A percentile compares a stretch with the other conserved stretches of the same genome.
phyloP scores from a whole-genome alignment of 768 basidiomycete species.

The Cystobasidium ongulense region DNA sequence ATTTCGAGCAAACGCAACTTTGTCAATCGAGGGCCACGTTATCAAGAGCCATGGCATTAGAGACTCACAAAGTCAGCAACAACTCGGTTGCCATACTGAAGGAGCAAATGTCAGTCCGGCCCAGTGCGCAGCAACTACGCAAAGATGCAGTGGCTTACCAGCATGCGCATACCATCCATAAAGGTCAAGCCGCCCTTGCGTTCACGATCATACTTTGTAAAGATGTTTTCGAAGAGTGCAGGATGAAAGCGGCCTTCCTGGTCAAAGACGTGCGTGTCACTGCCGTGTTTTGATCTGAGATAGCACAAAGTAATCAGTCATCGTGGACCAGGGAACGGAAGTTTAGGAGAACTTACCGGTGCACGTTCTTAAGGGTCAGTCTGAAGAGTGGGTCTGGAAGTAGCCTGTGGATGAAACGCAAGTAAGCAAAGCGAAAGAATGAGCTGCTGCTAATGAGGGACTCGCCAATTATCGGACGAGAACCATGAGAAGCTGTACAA shows the following conservation, averaged over 20 bases:
- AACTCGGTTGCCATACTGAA: constrained; percentile 21
- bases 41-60: no score
- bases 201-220: constrained; percentile 35
- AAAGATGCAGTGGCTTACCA: not conserved
- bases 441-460: not conserved
- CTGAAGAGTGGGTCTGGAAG: constrained; percentile 50
- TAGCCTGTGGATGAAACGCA: constrained; percentile 39
- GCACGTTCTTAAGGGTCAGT: constrained; percentile 46
- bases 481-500: constrained; percentile 28
- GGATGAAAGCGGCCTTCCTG: constrained; percentile 49
- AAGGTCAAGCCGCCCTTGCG: constrained; percentile 24
- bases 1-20: not conserved
- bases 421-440: constrained; percentile 43
- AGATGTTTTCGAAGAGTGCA: constrained; percentile 50
- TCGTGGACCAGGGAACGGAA: no score
- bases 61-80: constrained; percentile 25
- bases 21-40: no score
- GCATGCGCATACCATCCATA: constrained; percentile 29
- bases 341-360: constrained; percentile 35
- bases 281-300: constrained; percentile 48
- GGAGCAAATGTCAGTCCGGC: not conserved
- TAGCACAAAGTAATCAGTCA: no score
- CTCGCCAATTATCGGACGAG: constrained; percentile 12
- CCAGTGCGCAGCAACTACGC: no score
- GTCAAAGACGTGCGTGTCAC: constrained; percentile 49